A percentile compares a stretch with the other conserved stretches of the same genome.
Conservation (phyloP, 352 stramenopile species). For the Albugo candida region DNA sequence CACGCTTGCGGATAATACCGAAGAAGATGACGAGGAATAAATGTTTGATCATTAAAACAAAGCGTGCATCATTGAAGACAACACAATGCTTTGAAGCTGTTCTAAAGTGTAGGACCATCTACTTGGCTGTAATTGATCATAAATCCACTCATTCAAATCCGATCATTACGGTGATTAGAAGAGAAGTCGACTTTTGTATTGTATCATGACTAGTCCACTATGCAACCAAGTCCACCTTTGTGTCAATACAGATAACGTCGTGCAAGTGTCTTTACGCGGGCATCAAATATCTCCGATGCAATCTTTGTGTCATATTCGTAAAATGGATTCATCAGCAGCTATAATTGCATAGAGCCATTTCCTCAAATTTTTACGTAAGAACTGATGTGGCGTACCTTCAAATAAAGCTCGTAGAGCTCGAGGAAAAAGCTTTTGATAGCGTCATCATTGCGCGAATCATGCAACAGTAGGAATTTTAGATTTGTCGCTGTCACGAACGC, state of each 20-base stretch:
- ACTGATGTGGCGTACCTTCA: constrained; percentile 70
- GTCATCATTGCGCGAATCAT: constrained; percentile 88
- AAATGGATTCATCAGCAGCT: constrained; percentile 93
- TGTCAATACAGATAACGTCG: constrained; percentile 61
- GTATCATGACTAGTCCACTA: constrained; percentile 3
- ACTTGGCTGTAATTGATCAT: no score
- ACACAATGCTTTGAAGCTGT: no score
- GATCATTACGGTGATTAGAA: no score
- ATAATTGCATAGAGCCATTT: constrained; percentile 2
- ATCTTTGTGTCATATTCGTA: constrained; percentile 91
- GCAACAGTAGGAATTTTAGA: constrained; percentile 91
- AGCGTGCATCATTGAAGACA: neutral
- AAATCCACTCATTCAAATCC: no score
- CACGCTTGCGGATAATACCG: neutral
- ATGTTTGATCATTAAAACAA: neutral
- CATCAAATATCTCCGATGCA: constrained; percentile 84
- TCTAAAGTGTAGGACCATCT: no score
- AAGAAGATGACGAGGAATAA: neutral
- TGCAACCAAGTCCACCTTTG: neutral
- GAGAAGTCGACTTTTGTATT: neutral
- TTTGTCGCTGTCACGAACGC: constrained; percentile 91
- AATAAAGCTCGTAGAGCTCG: constrained; percentile 94
- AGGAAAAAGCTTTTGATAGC: constrained; percentile 92
- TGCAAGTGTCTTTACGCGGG: constrained; percentile 75
- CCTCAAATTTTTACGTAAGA: constrained; percentile 2